These are phyloP conservation scores for Pelargonium myrrhifolium DNA, from an alignment of 441 rosid species.

Conservation along the genomic window DNA sequence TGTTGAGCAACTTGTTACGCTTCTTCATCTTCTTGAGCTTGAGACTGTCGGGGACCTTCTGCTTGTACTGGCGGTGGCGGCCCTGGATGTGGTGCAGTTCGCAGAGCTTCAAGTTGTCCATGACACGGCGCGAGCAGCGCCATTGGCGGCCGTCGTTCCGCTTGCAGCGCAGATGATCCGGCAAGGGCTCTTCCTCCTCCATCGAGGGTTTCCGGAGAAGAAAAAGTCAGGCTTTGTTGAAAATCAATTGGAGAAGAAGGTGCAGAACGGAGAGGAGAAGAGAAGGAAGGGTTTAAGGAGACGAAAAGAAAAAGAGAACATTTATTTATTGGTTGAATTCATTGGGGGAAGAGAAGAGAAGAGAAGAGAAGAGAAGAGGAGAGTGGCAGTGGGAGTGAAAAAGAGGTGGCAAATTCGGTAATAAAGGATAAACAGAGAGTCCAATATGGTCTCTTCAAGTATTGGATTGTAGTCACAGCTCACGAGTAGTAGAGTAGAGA, in stretches of 20 bases:
- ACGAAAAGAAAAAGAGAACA: no score
- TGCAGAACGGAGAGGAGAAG: no score
- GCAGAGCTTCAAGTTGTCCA: constrained; percentile 2
- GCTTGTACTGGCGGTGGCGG: constrained; percentile 1
- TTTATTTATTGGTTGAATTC: no score
- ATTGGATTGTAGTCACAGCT: no score
- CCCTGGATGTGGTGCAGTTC: constrained; percentile 4
- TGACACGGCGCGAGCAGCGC: constrained; percentile 3
- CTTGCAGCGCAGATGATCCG: not conserved
- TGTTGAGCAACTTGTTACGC: not conserved
- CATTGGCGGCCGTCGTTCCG: constrained; percentile 1
- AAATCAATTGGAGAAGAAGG: no score
- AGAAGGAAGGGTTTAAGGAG: no score
- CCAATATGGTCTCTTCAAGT: not conserved
- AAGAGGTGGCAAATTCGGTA: not conserved
- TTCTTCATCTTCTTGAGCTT: not conserved
- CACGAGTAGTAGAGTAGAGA: no score
- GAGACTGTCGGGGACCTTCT: not conserved
- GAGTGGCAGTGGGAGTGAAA: not conserved
- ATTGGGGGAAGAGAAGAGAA: no score
- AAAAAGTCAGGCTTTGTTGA: not conserved
- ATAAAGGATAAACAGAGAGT: not conserved
- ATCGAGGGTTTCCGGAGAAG: not conserved
- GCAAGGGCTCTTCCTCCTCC: not conserved
- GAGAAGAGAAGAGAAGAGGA: no score